Evolutionary conservation across 169 alveolate genomes (phyloP), one percentile per base, ranked within the genome.

Genomic region (Plasmodium malariae): DNA sequence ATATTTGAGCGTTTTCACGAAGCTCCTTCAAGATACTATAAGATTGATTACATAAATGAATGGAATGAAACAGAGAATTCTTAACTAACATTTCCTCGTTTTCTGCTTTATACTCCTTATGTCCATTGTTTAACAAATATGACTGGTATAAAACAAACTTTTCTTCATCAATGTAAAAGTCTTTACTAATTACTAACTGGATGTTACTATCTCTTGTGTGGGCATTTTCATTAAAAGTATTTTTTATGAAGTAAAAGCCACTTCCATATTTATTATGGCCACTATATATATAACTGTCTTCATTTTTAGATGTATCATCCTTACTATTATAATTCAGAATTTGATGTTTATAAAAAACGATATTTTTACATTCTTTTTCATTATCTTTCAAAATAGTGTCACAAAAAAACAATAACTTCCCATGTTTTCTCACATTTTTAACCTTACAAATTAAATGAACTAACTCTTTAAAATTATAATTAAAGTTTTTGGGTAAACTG

Each of bases 351-450:
- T 67, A 80, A 67, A 80, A 80, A 65, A 49, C 6, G 0, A 34
- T 24, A 80, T 65, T 65, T 11, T 30, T 32, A 30, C 51, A 51
- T 32, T 37, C 68, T 30, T 67, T 65, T 32, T 65, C 36, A 19
- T 19, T 65, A 14, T 60, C 90, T 19, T 67, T 36, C 17, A 71
- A 48, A 45, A 49, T 65, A 1, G 85, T 59, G 24, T 80, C 90
- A 80, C 71, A 80, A 70, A 80, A 80, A 28, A 24, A 71, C 30
- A 80, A 28, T 9, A 36, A 28, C 36, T 67, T 80, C 24, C 90
- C 90, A 80, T 80, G 90, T 57, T 65, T 80, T 34, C 90, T 80
- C 48, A 80, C 90, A 80, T 80, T 80, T 80, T 80, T 80, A 7
- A 80, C 59, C 37, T 80, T 80, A 60, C 90, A 80, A 28, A 80